Conservation (phyloP, 176 grass and related monocot species). For the Bonia amplexicaulis region DNA sequence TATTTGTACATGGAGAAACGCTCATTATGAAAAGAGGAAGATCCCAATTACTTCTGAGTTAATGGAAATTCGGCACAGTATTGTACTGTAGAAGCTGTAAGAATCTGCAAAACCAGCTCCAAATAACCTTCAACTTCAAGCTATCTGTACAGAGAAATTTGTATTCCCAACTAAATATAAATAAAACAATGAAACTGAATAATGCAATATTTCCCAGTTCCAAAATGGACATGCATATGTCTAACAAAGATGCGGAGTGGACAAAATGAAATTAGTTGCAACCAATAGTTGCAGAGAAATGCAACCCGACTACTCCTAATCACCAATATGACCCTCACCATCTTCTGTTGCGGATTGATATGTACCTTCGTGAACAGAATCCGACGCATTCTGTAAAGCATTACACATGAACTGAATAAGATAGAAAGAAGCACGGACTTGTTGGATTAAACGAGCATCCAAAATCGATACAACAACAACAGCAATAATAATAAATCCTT, state of each 20-base stretch:
- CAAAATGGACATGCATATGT: background rate
- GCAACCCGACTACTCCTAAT: background rate
- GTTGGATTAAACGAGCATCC: background rate
- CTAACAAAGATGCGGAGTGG: background rate
- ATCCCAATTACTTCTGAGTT: background rate
- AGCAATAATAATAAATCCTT: no score
- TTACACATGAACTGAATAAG: background rate
- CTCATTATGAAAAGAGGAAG: background rate
- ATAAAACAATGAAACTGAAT: background rate
- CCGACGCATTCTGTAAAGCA: slow-evolving; percentile 29
- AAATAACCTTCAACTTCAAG: background rate
- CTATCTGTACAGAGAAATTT: background rate
- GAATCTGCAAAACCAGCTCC: background rate
- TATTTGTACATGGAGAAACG: no score
- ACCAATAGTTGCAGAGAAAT: background rate
- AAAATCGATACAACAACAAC: no score
- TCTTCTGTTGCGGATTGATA: slow-evolving; percentile 9
- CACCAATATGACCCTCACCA: background rate
- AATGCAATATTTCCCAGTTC: background rate
- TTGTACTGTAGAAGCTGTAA: background rate
- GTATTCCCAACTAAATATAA: background rate
- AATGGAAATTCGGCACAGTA: background rate
- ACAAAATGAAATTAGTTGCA: background rate
- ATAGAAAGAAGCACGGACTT: background rate
- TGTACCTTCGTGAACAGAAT: background rate